Evolutionary conservation across 306 rosid species (phyloP), one percentile per base, ranked within the genome.

Genomic region (Dicorynia guianensis): DNA sequence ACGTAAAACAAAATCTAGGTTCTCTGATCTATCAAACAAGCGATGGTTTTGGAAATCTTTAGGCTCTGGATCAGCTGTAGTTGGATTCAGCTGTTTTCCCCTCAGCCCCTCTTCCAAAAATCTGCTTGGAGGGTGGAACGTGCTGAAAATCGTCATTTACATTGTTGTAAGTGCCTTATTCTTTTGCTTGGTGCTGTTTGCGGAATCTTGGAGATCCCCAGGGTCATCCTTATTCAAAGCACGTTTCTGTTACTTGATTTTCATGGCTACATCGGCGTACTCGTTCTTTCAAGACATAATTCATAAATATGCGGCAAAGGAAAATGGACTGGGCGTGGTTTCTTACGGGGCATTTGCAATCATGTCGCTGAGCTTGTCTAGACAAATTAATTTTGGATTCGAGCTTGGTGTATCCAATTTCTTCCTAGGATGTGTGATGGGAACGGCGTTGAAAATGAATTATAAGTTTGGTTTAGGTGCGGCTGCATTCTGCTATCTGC

Each of bases 321-420:
- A 20, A 55, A 55, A 55, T 7, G 35, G 1, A 11, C 30, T 10
- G 5, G 62, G 34, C 65, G 8, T 59, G 42, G 14, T 34, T 13
- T 59, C 64, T 7, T 30, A 9, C 13, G 39, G 43, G 7, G 40
- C 64, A 33, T 59, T 59, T 59, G 43, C 43, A 8, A 33, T 59
- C 19, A 34, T 59, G 64, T 59, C 64, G 6, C 3, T 34, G 65
- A 59, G 42, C 65, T 13, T 59, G 42, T 59, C 65, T 2, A 59
- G 44, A 35, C 65, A 11, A 14, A 4, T 14, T 4, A 4, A 13
- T 2, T 17, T 59, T 7, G 43, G 44, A 12, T 59, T 30, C 17
- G 65, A 59, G 14, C 1, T 3, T 15, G 65, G 65, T 12, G 2
- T 59, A 18, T 59, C 2, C 42, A 59, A 33, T 59, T 59, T 59